Evolutionary conservation across 108 stramenopile genomes (phyloP), one percentile per base, ranked within the genome.

Genomic region (Asterionellopsis glacialis): DNA sequence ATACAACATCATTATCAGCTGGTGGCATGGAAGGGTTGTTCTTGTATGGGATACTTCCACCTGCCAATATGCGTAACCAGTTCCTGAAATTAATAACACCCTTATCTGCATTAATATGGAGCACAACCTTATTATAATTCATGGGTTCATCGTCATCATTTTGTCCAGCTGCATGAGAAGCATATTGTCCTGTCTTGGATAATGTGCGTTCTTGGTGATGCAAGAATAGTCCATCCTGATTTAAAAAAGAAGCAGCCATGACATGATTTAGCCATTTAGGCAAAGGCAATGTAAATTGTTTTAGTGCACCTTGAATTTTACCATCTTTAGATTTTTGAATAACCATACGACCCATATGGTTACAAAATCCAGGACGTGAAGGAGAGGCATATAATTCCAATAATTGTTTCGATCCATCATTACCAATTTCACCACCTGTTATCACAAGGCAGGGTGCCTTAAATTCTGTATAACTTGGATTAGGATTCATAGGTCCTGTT

Each of bases 251-350:
- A 11, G 41, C 10, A 12, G 64, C 69, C 11, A 66, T 6, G 23
- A 74, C 16, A 47, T 74, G 73, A 64, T 69, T 68, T 11, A 68
- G 14, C 73, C 73, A 74, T 57, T 41, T 64, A 1, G 73, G 73
- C 41, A 74, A 55, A 2, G 67, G 73, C 41, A 42, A 0, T 1
- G 59, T 64, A 53, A 74, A 74, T 44, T 2, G 21, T 21, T 49
- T 45, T 19, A 74, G 27, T 22, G 55, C 25, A 14, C 22, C 24
- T 2, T 66, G 72, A 33, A 33, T 7, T 33, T 33, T 33, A 7
- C 5, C 62, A 52, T 68, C 15, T 53, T 19, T 1, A 52, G 51
- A 23, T 39, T 69, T 74, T 11, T 57, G n/a, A 7, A 74, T 54
- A 0, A 74, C 73, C 45, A 64, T 62, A 24, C 73, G 66, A 3